phyloP scores from a whole-genome alignment of 306 rosid species.

The Senna siamea region DNA sequence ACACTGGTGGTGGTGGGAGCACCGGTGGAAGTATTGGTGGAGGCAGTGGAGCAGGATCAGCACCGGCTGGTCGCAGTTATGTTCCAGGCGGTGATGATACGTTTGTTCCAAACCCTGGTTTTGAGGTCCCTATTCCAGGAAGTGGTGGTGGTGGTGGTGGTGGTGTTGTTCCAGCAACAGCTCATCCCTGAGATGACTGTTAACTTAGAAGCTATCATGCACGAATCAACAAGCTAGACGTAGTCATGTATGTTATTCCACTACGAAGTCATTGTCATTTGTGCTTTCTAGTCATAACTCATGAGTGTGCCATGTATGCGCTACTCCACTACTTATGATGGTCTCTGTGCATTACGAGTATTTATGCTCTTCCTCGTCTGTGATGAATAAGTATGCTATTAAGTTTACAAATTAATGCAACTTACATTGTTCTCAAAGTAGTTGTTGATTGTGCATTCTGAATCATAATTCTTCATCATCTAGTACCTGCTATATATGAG shows the following conservation, averaged over 20 bases:
- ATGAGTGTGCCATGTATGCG: constrained; percentile 40
- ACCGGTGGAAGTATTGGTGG: constrained; percentile 11
- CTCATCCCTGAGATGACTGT: constrained; percentile 47
- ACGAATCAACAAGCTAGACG: constrained; percentile 24
- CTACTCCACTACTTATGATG: not conserved
- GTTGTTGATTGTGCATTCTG: constrained; percentile 8
- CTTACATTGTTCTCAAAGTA: not conserved
- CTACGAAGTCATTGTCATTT: not conserved
- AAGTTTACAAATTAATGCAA: constrained; percentile 1
- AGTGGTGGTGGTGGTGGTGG: constrained; percentile 45
- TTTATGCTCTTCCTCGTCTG: not conserved
- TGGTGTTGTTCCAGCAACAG: constrained; percentile 39
- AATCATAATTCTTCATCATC: constrained; percentile 4
- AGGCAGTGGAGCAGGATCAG: not conserved
- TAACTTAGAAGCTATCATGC: constrained; percentile 14
- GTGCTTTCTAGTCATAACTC: constrained; percentile 23
- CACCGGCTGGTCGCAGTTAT: constrained; percentile 36
- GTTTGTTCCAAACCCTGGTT: constrained; percentile 69
- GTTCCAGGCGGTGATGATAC: constrained; percentile 83
- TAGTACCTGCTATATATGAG: not conserved
- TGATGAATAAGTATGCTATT: constrained; percentile 8
- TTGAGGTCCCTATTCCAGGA: constrained; percentile 70
- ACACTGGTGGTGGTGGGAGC: constrained; percentile 38
- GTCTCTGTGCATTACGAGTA: constrained; percentile 5
- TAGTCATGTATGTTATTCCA: constrained; percentile 24